phyloP scores from a whole-genome alignment of 139 green algal genomes.

The Asterochloris sp. region DNA sequence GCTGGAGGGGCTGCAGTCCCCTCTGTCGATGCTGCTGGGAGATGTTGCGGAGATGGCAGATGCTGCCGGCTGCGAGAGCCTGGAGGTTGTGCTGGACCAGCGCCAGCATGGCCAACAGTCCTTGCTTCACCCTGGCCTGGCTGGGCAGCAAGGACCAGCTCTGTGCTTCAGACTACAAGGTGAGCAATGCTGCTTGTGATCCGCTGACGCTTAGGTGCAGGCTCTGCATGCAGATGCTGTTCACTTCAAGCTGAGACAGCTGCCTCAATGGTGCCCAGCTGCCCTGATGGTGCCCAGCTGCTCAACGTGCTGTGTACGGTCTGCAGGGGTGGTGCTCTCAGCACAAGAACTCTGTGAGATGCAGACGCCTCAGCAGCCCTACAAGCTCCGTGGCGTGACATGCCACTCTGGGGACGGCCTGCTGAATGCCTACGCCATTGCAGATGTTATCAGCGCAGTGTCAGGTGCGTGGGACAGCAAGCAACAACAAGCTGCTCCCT shows the following conservation, averaged over 20 bases:
- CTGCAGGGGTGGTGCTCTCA: no score
- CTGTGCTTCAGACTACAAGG: conserved; percentile 53
- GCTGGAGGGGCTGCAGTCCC: no score
- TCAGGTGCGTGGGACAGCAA: conserved; percentile 14
- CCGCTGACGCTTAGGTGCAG: no score
- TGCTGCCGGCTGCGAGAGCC: conserved; percentile 10
- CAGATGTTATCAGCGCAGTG: conserved; percentile 35
- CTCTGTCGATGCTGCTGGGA: conserved; percentile 20
- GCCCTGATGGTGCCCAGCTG: no score
- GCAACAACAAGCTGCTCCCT: no score
- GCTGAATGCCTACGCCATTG: conserved; percentile 38
- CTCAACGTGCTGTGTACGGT: no score
- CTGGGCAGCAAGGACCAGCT: conserved; percentile 59
- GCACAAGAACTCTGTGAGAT: no score
- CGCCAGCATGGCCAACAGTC: conserved; percentile 39
- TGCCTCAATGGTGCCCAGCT: no score
- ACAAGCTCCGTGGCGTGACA: conserved; percentile 13
- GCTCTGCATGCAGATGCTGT: no score
- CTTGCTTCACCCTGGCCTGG: conserved; percentile 57
- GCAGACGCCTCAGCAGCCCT: background rate
- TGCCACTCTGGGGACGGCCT: conserved; percentile 42
- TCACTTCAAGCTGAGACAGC: no score
- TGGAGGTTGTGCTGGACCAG: conserved; percentile 51
- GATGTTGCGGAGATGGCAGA: conserved; percentile 61
- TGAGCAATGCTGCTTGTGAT: background rate